Evolutionary conservation across 225 moss, liverwort and hornwort genomes (phyloP).

Genomic region (Physcomitrium patens): DNA sequence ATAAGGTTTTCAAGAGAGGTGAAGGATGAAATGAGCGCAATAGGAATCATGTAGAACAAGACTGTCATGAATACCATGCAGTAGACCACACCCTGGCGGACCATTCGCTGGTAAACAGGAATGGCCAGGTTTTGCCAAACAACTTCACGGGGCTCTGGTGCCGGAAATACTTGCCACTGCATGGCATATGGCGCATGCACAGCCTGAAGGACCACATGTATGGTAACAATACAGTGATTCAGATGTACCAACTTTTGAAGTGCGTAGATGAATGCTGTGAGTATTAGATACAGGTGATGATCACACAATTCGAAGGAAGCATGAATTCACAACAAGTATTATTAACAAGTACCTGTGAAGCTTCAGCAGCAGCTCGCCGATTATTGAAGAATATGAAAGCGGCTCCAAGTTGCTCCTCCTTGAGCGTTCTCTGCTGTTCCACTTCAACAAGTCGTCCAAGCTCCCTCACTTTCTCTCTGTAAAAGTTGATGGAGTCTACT

Average conservation of each 20-base stretch:
- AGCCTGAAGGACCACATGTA: conserved; percentile 30
- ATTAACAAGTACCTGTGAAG: conserved; percentile 36
- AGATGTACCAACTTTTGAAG: too few relatives aligned
- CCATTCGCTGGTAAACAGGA: conserved; percentile 51
- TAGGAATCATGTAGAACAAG: conserved; percentile 82
- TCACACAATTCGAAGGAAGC: too few relatives aligned
- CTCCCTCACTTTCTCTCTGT: conserved; percentile 57
- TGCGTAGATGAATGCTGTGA: too few relatives aligned
- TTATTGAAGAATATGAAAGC: conserved; percentile 62
- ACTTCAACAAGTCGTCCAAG: conserved; percentile 39
- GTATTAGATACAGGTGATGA: too few relatives aligned
- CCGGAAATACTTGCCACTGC: conserved; percentile 68
- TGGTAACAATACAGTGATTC: too few relatives aligned
- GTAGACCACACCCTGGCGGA: conserved; percentile 55
- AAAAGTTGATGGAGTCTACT: conserved; percentile 71
- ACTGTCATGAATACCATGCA: conserved; percentile 60
- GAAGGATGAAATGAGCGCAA: conserved; percentile 59
- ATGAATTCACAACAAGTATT: too few relatives aligned
- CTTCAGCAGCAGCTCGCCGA: conserved; percentile 53
- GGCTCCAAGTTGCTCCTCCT: conserved; percentile 42
- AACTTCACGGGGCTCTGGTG: conserved; percentile 77
- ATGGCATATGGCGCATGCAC: conserved; percentile 52
- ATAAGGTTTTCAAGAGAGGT: conserved; percentile 68
- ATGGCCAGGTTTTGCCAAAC: conserved; percentile 61
- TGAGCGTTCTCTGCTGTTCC: conserved; percentile 36